A percentile compares a stretch with the other conserved stretches of the same genome.
Evolutionary conservation across 2,329 filamentous ascomycete genomes (phyloP).

Genomic region (Zymoseptoria crescenta): DNA sequence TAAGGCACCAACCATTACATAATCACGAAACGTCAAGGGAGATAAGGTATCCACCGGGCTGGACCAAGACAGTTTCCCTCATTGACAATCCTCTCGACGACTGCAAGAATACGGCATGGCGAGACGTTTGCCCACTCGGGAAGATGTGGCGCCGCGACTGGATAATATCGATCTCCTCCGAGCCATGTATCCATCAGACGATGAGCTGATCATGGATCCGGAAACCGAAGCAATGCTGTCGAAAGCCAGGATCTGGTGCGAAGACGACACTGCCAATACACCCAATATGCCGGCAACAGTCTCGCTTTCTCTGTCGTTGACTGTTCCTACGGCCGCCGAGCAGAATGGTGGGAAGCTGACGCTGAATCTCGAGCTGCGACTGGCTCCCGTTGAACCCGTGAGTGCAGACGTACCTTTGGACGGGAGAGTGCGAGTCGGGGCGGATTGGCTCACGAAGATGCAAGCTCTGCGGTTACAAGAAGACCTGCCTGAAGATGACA

Average conservation of each 20-base stretch:
- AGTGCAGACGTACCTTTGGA: slow-evolving; percentile 34
- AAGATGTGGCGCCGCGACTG: slow-evolving; percentile 9
- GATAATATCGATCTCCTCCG: slow-evolving; percentile 41
- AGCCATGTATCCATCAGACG: slow-evolving; percentile 44
- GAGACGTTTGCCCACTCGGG: neutral
- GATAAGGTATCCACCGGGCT: no score
- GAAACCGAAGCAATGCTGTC: slow-evolving; percentile 4
- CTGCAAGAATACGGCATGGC: neutral
- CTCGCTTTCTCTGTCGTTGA: neutral
- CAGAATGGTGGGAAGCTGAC: slow-evolving; percentile 18
- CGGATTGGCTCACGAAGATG: slow-evolving; percentile 46
- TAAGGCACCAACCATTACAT: no score
- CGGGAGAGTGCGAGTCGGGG: slow-evolving; percentile 29
- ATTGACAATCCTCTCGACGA: neutral
- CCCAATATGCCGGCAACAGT: slow-evolving; percentile 2
- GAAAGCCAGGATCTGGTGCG: slow-evolving; percentile 10
- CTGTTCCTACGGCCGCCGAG: neutral
- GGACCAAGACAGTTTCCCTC: no score
- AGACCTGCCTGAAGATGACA: slow-evolving; percentile 38
- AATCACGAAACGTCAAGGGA: no score
- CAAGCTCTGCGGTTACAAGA: slow-evolving; percentile 35
- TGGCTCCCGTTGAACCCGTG: slow-evolving; percentile 13
- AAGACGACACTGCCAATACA: slow-evolving; percentile 1
- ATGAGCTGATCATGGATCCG: slow-evolving; percentile 26
- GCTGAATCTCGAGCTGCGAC: slow-evolving; percentile 32